Base-by-base conservation (phyloP, 2,329 filamentous ascomycete species). In the Daldinia sp. region DNA sequence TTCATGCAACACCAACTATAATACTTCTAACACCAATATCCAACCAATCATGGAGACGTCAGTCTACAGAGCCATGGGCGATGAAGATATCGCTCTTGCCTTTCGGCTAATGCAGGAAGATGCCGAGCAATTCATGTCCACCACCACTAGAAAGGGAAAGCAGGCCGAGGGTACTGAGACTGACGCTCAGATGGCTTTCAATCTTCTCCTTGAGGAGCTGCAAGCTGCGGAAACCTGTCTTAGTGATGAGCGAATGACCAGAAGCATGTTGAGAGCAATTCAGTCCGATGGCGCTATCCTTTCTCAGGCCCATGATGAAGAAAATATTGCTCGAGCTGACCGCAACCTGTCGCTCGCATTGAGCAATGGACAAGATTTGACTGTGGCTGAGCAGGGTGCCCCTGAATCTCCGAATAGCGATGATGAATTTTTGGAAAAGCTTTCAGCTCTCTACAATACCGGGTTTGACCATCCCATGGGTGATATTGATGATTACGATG, bases 211-310 rank as follows among this genome's bases (percentile, higher is more conserved):
- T 2, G 55, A 73, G 28, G 74, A 76, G 26, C 39, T 76, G 3
- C 13, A 65, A 3, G 48, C n/a, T 13, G 65, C 69, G 4, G 33
- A 62, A 9, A 50, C 23, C 0, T 70, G 70, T 18, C 50, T 59
- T n/a, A 63, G 59, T 12, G 74, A 75, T 57, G 56, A 63, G 26
- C 58, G 65, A 53, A 75, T 75, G 71, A 66, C 71, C 9, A 72
- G 46, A 35, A 75, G 75, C 55, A 66, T 75, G 10, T 68, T 73
- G 18, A 5, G 30, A 4, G 73, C 74, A 7, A 60, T 74, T 9
- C 70, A 67, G 20, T 15, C 42, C 4, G 75, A 77, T 48, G 59
- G 44, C 6, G 44, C 69, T 26, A 61, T 63, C 7, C 56, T 75
- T 18, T 20, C 53, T 13, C 63, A 69, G 50, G 62, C 51, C 3